Conservation (phyloP, 2,329 filamentous ascomycete genomes). For the Bipolaris victoriae region DNA sequence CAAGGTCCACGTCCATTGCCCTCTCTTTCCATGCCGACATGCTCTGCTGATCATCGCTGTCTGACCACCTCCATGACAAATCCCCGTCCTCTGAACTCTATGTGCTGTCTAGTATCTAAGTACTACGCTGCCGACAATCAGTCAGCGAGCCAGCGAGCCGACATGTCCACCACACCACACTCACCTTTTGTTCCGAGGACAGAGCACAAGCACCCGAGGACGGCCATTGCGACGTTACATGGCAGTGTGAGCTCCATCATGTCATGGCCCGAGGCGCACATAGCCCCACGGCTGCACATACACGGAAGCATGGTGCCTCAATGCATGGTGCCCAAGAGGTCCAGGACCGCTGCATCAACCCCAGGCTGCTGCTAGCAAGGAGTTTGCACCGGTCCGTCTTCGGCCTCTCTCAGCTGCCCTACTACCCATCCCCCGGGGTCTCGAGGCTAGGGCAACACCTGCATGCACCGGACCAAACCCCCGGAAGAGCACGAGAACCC, state of each 20-base stretch:
- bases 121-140: no score
- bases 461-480: neutral
- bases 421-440: constrained; percentile 1
- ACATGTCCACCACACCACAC: no score
- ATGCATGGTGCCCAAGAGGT: no score
- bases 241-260: neutral
- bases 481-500: neutral
- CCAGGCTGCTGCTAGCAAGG: no score
- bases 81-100: neutral
- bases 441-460: neutral
- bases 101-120: no score
- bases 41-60: neutral
- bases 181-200: neutral
- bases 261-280: no score
- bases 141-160: neutral
- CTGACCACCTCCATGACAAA: constrained; percentile 11
- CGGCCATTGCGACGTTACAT: constrained; percentile 13
- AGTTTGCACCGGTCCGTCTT: neutral
- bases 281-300: neutral
- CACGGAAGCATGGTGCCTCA: no score
- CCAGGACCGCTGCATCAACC: no score
- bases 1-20: constrained; percentile 1
- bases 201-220: neutral
- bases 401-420: neutral
- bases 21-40: no score